phyloP scores from a whole-genome alignment of 768 basidiomycete genomes.

The Cystofilobasidium macerans region DNA sequence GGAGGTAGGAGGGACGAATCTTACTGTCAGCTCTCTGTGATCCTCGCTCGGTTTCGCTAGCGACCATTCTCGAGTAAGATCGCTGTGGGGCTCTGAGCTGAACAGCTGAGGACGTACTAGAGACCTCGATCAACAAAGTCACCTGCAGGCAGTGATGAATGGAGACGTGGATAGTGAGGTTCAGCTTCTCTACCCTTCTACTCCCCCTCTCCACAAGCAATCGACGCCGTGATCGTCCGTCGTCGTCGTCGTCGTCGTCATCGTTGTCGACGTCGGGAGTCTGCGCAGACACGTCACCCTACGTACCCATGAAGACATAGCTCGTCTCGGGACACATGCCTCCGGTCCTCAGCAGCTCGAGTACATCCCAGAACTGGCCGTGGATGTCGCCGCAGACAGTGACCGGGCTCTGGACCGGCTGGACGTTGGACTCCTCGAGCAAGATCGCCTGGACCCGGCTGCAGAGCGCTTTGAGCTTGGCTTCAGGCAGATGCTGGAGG shows the following conservation, averaged over 20 bases:
- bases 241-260: no score
- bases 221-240: no score
- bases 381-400: conserved; percentile 73
- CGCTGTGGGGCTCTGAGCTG: not conserved
- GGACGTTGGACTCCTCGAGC: conserved; percentile 43
- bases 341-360: conserved; percentile 49
- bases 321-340: conserved; percentile 24
- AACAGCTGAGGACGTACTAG: conserved; percentile 43
- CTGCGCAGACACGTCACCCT: no score
- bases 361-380: conserved; percentile 92
- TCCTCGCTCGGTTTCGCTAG: no score
- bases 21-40: no score
- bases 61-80: no score
- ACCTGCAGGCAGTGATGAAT: conserved; percentile 46
- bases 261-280: no score
- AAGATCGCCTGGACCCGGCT: conserved; percentile 30
- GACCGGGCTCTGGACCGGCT: conserved; percentile 41
- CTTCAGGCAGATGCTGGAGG: conserved; percentile 21
- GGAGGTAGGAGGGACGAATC: not conserved
- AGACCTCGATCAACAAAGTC: conserved; percentile 97
- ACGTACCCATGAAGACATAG: conserved; percentile 26
- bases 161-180: not conserved
- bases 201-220: no score
- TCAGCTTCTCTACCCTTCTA: not conserved
- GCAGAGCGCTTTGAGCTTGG: conserved; percentile 24